Conservation (phyloP, 2,329 filamentous ascomycete genomes). For the Daldinia sp. region DNA sequence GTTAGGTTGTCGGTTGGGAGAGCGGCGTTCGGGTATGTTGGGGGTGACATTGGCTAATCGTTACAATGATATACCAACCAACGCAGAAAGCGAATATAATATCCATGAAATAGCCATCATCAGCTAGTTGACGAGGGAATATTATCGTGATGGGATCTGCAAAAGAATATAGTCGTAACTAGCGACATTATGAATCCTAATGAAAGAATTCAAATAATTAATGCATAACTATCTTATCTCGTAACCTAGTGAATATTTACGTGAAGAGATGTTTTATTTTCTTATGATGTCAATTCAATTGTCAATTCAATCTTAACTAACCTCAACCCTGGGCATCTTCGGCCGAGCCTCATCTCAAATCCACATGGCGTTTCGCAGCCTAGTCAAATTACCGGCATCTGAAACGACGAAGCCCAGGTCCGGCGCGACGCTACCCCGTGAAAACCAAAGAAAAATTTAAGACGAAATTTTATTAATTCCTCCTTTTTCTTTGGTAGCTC, state of each 20-base stretch:
- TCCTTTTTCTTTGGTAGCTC: neutral
- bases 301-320: neutral
- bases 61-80: slow-evolving; percentile 21
- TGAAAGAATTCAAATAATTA: slow-evolving; percentile 1
- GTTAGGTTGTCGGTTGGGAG: slow-evolving; percentile 1
- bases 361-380: slow-evolving; percentile 36
- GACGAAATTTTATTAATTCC: neutral
- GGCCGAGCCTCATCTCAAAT: slow-evolving; percentile 35
- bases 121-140: slow-evolving; percentile 17
- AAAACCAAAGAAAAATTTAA: slow-evolving; percentile 15
- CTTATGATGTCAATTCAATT: slow-evolving; percentile 1
- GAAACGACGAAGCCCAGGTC: slow-evolving; percentile 26
- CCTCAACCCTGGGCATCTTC: neutral
- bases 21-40: slow-evolving; percentile 3
- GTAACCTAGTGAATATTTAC: neutral
- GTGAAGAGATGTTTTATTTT: neutral
- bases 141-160: slow-evolving; percentile 32
- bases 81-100: slow-evolving; percentile 19
- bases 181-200: slow-evolving; percentile 34
- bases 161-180: slow-evolving; percentile 24
- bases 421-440: slow-evolving; percentile 18
- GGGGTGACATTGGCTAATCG: slow-evolving; percentile 2
- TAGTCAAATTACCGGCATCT: slow-evolving; percentile 23
- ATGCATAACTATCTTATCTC: neutral
- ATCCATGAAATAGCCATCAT: slow-evolving; percentile 22